phyloP scores from a whole-genome alignment of 345 rosid species.

The Jatropha curcas region DNA sequence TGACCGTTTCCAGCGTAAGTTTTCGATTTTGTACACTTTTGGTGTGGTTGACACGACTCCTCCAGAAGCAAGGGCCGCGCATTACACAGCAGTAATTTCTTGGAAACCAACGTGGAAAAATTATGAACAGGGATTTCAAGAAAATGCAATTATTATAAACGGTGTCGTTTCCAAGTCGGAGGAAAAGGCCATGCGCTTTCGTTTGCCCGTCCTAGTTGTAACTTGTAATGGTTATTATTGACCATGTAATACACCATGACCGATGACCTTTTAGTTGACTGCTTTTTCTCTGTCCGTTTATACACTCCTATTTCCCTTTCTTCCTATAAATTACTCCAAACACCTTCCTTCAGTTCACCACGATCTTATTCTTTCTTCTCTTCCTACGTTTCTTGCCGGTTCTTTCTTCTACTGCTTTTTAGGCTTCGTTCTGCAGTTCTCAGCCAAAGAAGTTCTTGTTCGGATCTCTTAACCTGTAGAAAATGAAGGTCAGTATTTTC shows the following conservation, averaged over 20 bases:
- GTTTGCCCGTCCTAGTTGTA: background rate
- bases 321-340: background rate
- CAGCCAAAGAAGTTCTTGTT: background rate
- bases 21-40: no score
- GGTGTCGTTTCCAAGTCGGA: background rate
- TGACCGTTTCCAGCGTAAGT: no score
- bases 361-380: background rate
- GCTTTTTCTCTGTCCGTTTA: background rate
- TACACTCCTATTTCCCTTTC: background rate
- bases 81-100: background rate
- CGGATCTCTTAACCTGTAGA: background rate
- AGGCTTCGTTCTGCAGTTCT: background rate
- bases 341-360: background rate
- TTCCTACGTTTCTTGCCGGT: background rate
- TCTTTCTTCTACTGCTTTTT: background rate
- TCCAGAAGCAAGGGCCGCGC: background rate
- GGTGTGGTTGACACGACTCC: no score
- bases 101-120: background rate
- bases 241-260: no score
- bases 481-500: conserved; percentile 14
- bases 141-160: background rate
- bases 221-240: background rate
- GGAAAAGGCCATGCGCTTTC: background rate
- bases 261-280: background rate
- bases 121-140: background rate